phyloP scores from a whole-genome alignment of 2,329 filamentous ascomycete genomes.

The Ophiostoma quercus region DNA sequence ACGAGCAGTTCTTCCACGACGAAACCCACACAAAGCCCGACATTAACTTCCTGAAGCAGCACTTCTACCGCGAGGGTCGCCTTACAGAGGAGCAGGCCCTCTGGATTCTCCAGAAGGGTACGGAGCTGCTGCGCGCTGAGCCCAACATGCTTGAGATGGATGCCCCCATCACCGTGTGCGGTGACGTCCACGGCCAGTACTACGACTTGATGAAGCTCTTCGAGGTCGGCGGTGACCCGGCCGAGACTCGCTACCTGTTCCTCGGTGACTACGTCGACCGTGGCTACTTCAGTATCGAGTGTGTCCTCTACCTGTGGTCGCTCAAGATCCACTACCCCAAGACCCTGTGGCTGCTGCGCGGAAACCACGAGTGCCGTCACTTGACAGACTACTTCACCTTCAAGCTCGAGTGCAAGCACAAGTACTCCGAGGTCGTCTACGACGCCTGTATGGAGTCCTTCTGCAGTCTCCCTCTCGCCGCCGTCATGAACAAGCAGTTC shows the following conservation, averaged over 20 bases:
- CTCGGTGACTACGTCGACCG: constrained; percentile 96
- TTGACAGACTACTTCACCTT: constrained; percentile 99
- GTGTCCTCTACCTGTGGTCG: constrained; percentile 94
- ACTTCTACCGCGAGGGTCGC: constrained; percentile 95
- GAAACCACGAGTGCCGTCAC: constrained; percentile 98
- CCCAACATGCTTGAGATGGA: constrained; percentile 99
- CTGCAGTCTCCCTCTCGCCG: constrained; percentile 85
- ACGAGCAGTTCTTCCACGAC: constrained; percentile 91
- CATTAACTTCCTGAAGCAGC: constrained; percentile 91
- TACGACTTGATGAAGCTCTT: constrained; percentile 99
- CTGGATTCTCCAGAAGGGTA: constrained; percentile 86
- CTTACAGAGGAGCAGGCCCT: constrained; percentile 95
- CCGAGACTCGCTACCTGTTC: constrained; percentile 95
- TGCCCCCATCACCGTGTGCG: constrained; percentile 96
- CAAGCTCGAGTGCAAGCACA: constrained; percentile 99
- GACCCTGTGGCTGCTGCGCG: constrained; percentile 91
- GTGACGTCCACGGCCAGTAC: constrained; percentile 97
- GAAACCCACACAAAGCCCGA: constrained; percentile 83
- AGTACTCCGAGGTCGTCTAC: constrained; percentile 93
- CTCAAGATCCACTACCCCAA: constrained; percentile 99
- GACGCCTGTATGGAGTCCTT: constrained; percentile 99
- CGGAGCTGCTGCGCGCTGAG: constrained; percentile 80
- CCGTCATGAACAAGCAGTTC: constrained; percentile 99
- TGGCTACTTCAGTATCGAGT: constrained; percentile 99
- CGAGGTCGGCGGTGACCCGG: constrained; percentile 92